Evolutionary conservation across 164 flowering plant genomes (phyloP), one percentile per base, ranked within the genome.

Genomic region (Piper longum): DNA sequence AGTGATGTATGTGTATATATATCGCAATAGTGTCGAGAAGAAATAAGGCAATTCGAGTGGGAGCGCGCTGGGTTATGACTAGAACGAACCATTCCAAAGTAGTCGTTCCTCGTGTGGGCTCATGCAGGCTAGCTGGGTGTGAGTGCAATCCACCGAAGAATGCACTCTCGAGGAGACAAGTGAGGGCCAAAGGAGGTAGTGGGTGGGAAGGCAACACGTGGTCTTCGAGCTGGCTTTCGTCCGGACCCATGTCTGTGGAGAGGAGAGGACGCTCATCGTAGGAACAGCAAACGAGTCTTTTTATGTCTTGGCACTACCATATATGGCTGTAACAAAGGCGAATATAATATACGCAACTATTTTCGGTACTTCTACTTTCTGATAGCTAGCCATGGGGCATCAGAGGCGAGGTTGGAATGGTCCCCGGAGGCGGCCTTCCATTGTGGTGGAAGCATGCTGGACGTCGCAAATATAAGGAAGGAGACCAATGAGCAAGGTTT

Each of bases 331-430:
- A 48, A 8, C 14, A 9, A 9, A 14, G 52, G 52, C 12, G 14
- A n/a, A 4, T 57, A 18, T 57, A 26, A 57, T 26, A 13, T 57
- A 26, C 40, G 5, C 40, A 6, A 39, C 59, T 18, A 11, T 57
- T 12, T 19, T 39, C 40, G 7, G 8, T 14, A 5, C 9, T 14
- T 54, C 4, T 54, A 4, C 16, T 14, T 54, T 54, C 17, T 2
- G 2, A 14, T 54, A 7, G 17, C 56, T 4, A 18, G 16, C 16
- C 17, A 54, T 14, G 56, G 4, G 17, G 17, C 16, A 13, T 57
- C 4, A n/a, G 26, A 63, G 45, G 18, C 36, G 43, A 43, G 64
- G 60, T 54, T 65, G 57, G 71, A 72, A 56, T 57, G 70, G 65
- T 66, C 42, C 4, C 44, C 16, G 2, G 5, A 17, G 7, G n/a